Evolutionary conservation across 2,329 filamentous ascomycete genomes (phyloP).

Genomic region (Fusarium compactum): DNA sequence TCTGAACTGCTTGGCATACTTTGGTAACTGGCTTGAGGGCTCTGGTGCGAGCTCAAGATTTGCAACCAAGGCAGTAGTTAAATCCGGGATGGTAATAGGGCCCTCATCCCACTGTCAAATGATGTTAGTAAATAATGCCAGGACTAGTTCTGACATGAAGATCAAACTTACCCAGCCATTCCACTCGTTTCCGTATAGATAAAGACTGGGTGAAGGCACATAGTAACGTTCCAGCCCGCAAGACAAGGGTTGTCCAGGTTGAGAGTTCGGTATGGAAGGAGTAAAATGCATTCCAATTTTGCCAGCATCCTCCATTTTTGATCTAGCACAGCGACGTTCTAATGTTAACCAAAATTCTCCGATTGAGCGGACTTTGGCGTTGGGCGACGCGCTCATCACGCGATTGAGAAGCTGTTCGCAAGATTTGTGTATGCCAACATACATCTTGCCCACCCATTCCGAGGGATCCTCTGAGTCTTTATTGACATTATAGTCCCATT

Average conservation of each 20-base stretch:
- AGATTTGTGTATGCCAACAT: not conserved
- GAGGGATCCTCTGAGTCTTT: not conserved
- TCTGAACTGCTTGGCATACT: rapidly evolving
- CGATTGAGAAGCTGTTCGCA: constrained; percentile 2
- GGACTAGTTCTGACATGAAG: rapidly evolving
- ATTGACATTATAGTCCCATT: not conserved
- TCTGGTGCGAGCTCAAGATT: not conserved
- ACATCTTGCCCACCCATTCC: not conserved
- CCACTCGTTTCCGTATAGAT: not conserved
- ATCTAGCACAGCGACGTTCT: constrained; percentile 5
- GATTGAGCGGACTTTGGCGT: not conserved
- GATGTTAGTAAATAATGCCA: not conserved
- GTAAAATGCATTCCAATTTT: not conserved
- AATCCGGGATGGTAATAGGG: not conserved
- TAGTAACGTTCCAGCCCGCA: not conserved
- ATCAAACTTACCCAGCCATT: constrained; percentile 6
- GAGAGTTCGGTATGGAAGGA: not conserved
- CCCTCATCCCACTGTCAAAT: constrained; percentile 2
- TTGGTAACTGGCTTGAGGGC: no score
- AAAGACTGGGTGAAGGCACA: not conserved
- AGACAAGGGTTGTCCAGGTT: not conserved
- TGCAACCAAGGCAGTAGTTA: not conserved
- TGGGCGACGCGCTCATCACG: not conserved
- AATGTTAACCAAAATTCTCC: constrained; percentile 9
- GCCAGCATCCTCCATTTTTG: not conserved